Evolutionary conservation across 768 basidiomycete species (phyloP), one percentile per base, ranked within the genome.

Genomic region (Trametes cingulata): DNA sequence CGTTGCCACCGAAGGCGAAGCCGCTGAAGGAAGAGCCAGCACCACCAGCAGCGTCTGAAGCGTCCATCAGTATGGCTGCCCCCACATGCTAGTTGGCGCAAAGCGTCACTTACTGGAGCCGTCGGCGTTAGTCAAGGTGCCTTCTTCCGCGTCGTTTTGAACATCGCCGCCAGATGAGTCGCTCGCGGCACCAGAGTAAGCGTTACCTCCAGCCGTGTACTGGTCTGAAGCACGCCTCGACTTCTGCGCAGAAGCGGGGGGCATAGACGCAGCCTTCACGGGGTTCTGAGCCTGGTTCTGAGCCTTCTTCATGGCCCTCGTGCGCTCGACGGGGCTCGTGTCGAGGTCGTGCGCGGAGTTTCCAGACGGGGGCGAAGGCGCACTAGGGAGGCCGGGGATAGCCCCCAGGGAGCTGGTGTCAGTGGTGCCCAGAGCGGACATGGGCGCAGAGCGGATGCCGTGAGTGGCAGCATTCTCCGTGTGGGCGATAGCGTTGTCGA

Each of bases 181-280:
- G 35, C 45, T 43, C 17, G 64, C 59, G 37, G 65, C 63, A 24
- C 70, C 70, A n/a, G 70, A 61, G 60, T 67, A 68, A 0, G 68
- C 60, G 60, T 68, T 69, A 56, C 70, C 70, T 50, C 70, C 70
- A 5, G 68, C 70, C 5, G 67, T 66, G 29, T 42, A 13, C 20
- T 20, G 2, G 49, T 71, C 68, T 19, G 36, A 35, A 0, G 70
- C 64, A 60, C 70, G 70, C 67, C 62, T 71, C 37, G 27, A 10
- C 41, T 42, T 51, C 22, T 41, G 29, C 15, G 47, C 46, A 3
- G 20, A 22, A 13, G 19, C 22, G 6, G 53, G 37, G 20, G 42
- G 51, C 15, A 42, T 24, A 14, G 43, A 40, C 4, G 56, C 41
- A 3, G 56, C 40, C 61, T 57, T 62, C 14, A 53, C 19, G 33